phyloP scores from a whole-genome alignment of 1,284 basidiomycete species.

The Neolentinus lepideus region DNA sequence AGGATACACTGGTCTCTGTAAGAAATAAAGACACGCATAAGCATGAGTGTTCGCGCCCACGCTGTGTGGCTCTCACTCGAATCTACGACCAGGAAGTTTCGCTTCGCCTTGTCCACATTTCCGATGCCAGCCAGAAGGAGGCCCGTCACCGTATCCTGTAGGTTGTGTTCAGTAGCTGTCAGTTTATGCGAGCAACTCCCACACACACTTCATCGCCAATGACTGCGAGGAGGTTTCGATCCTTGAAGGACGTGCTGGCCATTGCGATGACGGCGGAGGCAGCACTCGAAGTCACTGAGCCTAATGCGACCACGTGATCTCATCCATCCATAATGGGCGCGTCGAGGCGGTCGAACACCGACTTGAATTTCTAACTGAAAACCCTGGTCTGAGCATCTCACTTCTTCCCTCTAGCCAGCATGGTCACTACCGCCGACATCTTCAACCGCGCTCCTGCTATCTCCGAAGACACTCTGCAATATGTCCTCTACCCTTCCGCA shows the following conservation, averaged over 20 bases:
- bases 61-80: constrained; percentile 50
- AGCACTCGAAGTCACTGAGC: background rate
- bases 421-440: constrained; percentile 26
- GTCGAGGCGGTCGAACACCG: too few relatives aligned
- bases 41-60: too few relatives aligned
- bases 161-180: background rate
- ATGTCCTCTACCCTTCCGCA: constrained; percentile 58
- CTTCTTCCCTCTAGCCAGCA: background rate
- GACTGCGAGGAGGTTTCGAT: constrained; percentile 83
- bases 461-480: constrained; percentile 81
- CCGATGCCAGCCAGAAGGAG: constrained; percentile 89
- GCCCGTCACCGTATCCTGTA: constrained; percentile 91
- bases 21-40: constrained; percentile 3
- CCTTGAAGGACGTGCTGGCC: constrained; percentile 59
- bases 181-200: background rate
- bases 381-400: background rate
- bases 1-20: constrained; percentile 82
- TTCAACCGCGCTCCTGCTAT: constrained; percentile 71
- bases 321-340: background rate
- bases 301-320: background rate
- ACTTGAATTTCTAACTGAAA: too few relatives aligned
- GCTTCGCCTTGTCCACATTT: constrained; percentile 83
- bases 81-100: constrained; percentile 95
- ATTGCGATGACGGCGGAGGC: constrained; percentile 8
- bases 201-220: constrained; percentile 86